These are phyloP conservation scores for Solanum etuberosum DNA, from an alignment of 257 asterid species.

Conservation along the genomic window DNA sequence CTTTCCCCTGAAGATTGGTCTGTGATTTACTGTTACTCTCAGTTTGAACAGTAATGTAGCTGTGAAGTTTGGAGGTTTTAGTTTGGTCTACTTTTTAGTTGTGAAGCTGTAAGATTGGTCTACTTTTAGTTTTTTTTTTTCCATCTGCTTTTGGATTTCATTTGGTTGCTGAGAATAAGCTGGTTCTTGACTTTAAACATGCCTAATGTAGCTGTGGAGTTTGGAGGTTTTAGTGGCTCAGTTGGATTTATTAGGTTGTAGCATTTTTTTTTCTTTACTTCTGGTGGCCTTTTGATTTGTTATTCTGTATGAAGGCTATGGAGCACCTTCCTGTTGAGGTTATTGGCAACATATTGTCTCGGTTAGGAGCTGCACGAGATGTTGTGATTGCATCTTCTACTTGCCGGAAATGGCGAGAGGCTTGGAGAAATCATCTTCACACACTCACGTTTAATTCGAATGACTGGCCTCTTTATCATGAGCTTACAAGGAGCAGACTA, in stretches of 20 bases:
- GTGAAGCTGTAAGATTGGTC: not conserved
- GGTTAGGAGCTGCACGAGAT: conserved; percentile 77
- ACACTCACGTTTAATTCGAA: conserved; percentile 57
- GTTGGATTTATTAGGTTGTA: conserved; percentile 12
- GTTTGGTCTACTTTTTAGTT: not conserved
- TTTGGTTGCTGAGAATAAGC: not conserved
- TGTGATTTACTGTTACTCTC: not conserved
- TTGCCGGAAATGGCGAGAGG: conserved; percentile 77
- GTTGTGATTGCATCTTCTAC: conserved; percentile 80
- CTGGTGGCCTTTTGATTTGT: conserved; percentile 1
- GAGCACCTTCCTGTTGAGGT: conserved; percentile 89
- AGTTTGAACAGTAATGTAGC: not conserved
- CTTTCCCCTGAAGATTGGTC: not conserved
- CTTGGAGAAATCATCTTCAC: conserved; percentile 75
- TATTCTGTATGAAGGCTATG: conserved; percentile 28
- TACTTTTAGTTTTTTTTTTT: not conserved
- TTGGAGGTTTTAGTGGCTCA: not conserved
- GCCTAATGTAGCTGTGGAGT: not conserved
- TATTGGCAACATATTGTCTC: conserved; percentile 70
- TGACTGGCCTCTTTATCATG: conserved; percentile 79
- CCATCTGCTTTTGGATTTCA: not conserved
- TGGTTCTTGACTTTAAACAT: conserved; percentile 8
- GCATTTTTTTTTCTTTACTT: not conserved
- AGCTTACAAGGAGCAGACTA: conserved; percentile 42
- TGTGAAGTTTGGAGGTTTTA: not conserved